These are phyloP conservation scores for Fusarium falciforme DNA, from an alignment of 2,329 filamentous ascomycete genomes.

Conservation along the genomic window DNA sequence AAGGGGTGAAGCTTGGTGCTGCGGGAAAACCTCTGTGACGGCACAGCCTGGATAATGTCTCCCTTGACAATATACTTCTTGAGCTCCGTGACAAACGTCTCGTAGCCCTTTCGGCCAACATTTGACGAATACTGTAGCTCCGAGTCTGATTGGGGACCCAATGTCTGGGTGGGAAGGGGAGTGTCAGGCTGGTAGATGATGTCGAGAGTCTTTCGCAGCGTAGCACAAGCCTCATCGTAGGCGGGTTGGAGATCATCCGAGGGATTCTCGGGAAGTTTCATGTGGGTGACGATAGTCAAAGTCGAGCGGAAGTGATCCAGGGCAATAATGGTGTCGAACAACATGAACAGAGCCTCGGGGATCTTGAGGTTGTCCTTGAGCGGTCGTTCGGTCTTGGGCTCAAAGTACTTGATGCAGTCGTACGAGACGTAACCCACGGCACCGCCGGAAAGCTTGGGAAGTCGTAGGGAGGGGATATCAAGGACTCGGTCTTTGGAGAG, in stretches of 20 bases:
- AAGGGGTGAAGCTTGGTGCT: conserved; percentile 94
- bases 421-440: conserved; percentile 98
- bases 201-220: conserved; percentile 69
- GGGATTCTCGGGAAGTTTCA: conserved; percentile 72
- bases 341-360: conserved; percentile 96
- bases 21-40: conserved; percentile 90
- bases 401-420: conserved; percentile 97
- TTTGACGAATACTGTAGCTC: conserved; percentile 90
- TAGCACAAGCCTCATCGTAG: conserved; percentile 69
- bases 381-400: conserved; percentile 91
- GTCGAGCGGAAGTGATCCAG: conserved; percentile 96
- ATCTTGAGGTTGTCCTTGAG: conserved; percentile 90
- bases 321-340: conserved; percentile 93
- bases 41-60: conserved; percentile 98
- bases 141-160: conserved; percentile 66
- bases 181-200: conserved; percentile 80
- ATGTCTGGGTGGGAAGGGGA: conserved; percentile 80
- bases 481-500: conserved; percentile 83
- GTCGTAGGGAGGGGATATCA: conserved; percentile 81
- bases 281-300: conserved; percentile 92
- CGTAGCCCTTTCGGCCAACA: conserved; percentile 89
- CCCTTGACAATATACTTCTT: conserved; percentile 92
- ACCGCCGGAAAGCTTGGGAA: conserved; percentile 90
- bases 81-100: conserved; percentile 84
- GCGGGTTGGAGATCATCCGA: conserved; percentile 59